Base-by-base conservation (phyloP, 1,284 basidiomycete species). In the Coniferiporia sulphurascens region DNA sequence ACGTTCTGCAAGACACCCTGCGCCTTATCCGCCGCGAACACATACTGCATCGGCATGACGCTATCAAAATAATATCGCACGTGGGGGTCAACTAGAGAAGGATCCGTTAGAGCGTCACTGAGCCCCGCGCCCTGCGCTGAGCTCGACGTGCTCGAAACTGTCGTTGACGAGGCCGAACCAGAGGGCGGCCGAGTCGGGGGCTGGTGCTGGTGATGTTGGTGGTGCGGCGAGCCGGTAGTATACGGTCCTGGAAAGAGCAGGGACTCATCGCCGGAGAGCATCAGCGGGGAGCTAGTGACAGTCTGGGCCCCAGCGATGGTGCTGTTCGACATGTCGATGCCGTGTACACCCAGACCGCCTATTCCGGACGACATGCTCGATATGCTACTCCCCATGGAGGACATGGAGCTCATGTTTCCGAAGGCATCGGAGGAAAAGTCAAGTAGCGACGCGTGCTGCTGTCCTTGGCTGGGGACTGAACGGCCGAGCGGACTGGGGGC, bases 1-100 rank as follows among this genome's bases (percentile, higher is more conserved):
- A 52, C 49, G 62, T 61, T 55, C 64, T 69, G 44, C 65, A 68
- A 38, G 67, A 65, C 41, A 46, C 22, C 50, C 22, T 43, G 52
- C 12, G 52, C 51, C 34, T 58, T 62, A 15, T 48, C 57, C 27
- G 50, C 48, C 22, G 43, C 56, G 60, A 71, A 68, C 43, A 66
- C 48, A 56, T 66, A 71, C 56, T 72, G 71, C 65, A 71, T 64
- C 36, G 65, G 67, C 45, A 66, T 61, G 34, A 72, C 71, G 50
- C 66, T 59, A 48, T 66, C 66, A 63, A 72, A 71, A 62, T 72
- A 72, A 61, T 72, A 72, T 12, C 63, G 59, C 34, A 69, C 60
- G 55, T 68, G 68, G 32, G 56, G 60, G 19, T 62, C 56, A 50
- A 62, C 56, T 27, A 62, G 52, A 17, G 56, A 52, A 46, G 51